Percentiles rank a stretch among this genome's conserved stretches.
These are phyloP conservation scores for Sporisorium graminicola DNA, from an alignment of 1,284 basidiomycete genomes.

Conservation along the genomic window DNA sequence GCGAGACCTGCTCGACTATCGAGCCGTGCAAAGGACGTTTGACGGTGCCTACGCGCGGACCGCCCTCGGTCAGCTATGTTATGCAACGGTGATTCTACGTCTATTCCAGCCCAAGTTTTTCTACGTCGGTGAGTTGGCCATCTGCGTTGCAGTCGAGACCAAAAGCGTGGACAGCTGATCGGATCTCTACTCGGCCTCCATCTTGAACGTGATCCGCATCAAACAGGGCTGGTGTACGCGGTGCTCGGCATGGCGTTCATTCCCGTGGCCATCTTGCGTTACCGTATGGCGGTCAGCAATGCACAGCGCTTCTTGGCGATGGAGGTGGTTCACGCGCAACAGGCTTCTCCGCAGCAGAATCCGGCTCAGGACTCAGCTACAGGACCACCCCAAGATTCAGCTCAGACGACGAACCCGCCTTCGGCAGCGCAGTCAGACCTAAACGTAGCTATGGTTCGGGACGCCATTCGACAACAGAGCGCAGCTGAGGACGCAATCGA, in stretches of 20 bases:
- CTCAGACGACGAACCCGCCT: neutral
- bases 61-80: constrained; percentile 80
- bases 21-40: constrained; percentile 83
- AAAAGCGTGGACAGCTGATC: neutral
- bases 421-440: constrained; percentile 3
- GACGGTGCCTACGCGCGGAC: constrained; percentile 83
- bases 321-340: constrained; percentile 12
- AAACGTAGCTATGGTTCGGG: constrained; percentile 25
- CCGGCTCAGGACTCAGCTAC: too few species aligned
- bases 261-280: constrained; percentile 72
- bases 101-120: constrained; percentile 73
- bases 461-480: neutral
- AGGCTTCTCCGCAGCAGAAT: neutral
- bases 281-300: constrained; percentile 43
- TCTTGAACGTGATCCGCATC: neutral
- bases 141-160: neutral
- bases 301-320: constrained; percentile 51
- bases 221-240: constrained; percentile 18
- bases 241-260: constrained; percentile 22
- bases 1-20: constrained; percentile 74
- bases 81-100: constrained; percentile 79
- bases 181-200: neutral
- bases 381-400: neutral
- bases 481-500: constrained; percentile 73
- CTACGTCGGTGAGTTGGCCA: constrained; percentile 30